Base-by-base conservation (phyloP, 2,329 filamentous ascomycete species). In the Xylariales sp. region DNA sequence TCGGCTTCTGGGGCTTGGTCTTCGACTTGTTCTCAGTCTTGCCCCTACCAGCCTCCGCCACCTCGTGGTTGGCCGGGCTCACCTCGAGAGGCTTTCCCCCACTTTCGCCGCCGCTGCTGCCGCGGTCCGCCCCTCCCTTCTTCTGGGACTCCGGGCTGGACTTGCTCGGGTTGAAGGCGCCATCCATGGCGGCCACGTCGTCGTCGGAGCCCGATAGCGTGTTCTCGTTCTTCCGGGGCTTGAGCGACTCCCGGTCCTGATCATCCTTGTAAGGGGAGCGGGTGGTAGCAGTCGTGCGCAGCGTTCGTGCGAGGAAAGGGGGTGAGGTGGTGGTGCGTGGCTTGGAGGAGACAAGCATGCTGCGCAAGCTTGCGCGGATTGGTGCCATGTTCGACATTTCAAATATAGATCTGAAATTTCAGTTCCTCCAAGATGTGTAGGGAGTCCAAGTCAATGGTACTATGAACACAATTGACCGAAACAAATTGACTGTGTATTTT, bases 131-230 rank as follows among this genome's bases (percentile, higher is more conserved):
- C n/a, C n/a, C n/a, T 20, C 60, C 49, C 5, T 61, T 46, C 48
- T 66, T 74, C 61, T 79, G 76, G 16, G 61, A 53, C 54, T 88
- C 81, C 0, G 88, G 88, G 15, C 70, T 65, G 18, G 85, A 90
- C 56, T 76, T 77, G 39, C 69, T 61, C 0, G 81, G 78, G 55
- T 88, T 73, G 60, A 86, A 94, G 1, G 88, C 83, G 0, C 81
- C 73, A 29, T 81, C 69, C 20, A 71, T 65, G 0, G 73, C 69
- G 0, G 81, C 72, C 11, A 65, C 63, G 29, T 76, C 70, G 31
- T 81, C 69, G 49, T 84, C 86, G 0, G 76, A 77, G 4, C 78
- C 84, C 34, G 78, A 80, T 54, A 83, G 78, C 40, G 78, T 77
- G 61, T 82, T 78, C 56, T 94, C 86, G 38, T 73, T 78, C 3